Evolutionary conservation across 164 flowering plant species (phyloP).

Genomic region (Piper betle): DNA sequence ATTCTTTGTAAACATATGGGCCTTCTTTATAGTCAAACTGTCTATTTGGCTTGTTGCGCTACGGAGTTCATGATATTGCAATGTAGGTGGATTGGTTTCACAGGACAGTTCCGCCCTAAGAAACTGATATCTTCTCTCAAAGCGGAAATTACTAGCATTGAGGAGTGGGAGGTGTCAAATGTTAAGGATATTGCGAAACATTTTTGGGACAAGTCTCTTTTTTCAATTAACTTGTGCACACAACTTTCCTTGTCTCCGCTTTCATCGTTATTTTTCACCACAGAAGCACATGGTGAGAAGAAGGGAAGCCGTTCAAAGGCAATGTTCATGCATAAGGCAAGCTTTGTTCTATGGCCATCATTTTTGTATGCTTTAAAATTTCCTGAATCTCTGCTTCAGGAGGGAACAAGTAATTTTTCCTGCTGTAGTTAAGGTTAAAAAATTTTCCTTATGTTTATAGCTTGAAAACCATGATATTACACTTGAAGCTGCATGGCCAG

Average conservation of each 20-base stretch:
- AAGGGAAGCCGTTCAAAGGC: constrained; percentile 46
- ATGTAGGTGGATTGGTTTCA: constrained; percentile 67
- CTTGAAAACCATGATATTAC: constrained; percentile 68
- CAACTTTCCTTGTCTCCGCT: constrained; percentile 30
- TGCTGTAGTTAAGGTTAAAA: neutral
- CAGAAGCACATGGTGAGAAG: constrained; percentile 56
- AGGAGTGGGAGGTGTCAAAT: constrained; percentile 33
- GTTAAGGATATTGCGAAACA: constrained; percentile 40
- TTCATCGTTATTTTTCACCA: constrained; percentile 44
- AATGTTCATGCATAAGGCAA: constrained; percentile 51
- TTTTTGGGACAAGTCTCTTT: constrained; percentile 68
- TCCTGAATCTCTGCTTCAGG: neutral
- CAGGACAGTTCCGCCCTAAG: constrained; percentile 75
- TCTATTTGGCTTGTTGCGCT: neutral
- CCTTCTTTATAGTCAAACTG: neutral
- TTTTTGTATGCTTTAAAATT: neutral
- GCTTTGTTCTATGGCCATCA: neutral
- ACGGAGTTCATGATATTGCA: neutral
- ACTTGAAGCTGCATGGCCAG: constrained; percentile 87
- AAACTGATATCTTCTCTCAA: constrained; percentile 54
- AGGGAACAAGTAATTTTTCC: neutral
- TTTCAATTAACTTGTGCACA: constrained; percentile 40
- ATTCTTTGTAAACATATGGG: neutral
- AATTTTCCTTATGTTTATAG: constrained; percentile 24
- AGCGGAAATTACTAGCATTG: constrained; percentile 31